Evolutionary conservation across 164 flowering plant species (phyloP).

Genomic region (Annona cherimola): DNA sequence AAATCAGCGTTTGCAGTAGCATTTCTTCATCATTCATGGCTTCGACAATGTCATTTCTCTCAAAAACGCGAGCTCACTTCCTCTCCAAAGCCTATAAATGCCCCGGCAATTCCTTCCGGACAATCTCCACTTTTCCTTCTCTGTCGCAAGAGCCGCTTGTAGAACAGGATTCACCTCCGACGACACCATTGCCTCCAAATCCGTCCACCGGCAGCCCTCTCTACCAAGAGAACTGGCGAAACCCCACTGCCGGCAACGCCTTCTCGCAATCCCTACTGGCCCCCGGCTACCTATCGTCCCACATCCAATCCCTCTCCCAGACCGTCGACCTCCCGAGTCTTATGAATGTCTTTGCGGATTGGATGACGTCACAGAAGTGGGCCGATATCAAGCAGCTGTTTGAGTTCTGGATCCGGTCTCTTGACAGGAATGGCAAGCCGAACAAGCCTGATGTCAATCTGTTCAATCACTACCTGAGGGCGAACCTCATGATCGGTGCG

Average conservation of each 20-base stretch:
- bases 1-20: no score
- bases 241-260: background rate
- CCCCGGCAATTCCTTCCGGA: conserved; percentile 21
- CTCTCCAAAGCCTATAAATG: conserved; percentile 25
- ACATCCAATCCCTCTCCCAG: conserved; percentile 34
- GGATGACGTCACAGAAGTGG: conserved; percentile 73
- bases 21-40: conserved; percentile 20
- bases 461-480: conserved; percentile 75
- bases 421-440: conserved; percentile 71
- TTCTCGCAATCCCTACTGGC: conserved; percentile 28
- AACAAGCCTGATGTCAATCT: conserved; percentile 70
- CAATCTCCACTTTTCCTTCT: conserved; percentile 46
- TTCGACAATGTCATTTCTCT: conserved; percentile 35
- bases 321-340: conserved; percentile 40
- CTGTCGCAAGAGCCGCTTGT: conserved; percentile 69
- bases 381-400: conserved; percentile 64
- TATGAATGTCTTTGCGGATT: conserved; percentile 65
- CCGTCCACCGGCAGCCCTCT: conserved; percentile 79
- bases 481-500: conserved; percentile 62
- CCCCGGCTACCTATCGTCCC: conserved; percentile 31
- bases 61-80: conserved; percentile 15
- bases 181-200: conserved; percentile 72
- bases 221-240: conserved; percentile 70
- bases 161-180: conserved; percentile 29
- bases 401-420: conserved; percentile 64